These are phyloP conservation scores for Circinella minor DNA, from an alignment of 371 early-diverging fungal species.

Conservation along the genomic window DNA sequence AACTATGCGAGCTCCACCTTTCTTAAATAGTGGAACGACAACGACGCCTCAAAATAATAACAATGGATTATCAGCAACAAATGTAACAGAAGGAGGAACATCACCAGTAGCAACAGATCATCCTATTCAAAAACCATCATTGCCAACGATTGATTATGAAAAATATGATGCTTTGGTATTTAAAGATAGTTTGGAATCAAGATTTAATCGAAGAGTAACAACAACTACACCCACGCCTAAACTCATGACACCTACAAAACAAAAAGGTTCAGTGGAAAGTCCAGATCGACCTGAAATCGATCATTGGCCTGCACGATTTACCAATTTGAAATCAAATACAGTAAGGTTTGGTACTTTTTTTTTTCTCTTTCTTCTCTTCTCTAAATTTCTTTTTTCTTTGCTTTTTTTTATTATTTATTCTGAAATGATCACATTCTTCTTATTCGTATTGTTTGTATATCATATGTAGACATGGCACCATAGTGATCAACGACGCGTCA, in stretches of 20 bases:
- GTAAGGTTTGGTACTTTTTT: slow-evolving; percentile 21
- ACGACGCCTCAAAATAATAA: too few species aligned
- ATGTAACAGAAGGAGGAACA: background rate
- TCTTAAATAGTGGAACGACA: background rate
- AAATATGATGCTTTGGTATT: slow-evolving; percentile 62
- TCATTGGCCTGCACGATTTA: slow-evolving; percentile 12
- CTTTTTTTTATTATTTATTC: background rate
- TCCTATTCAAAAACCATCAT: background rate
- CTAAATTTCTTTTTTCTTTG: too few species aligned
- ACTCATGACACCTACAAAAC: slow-evolving; percentile 19
- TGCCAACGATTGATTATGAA: slow-evolving; percentile 43
- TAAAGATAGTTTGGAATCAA: slow-evolving; percentile 40
- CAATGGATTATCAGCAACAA: background rate
- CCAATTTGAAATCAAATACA: slow-evolving; percentile 27
- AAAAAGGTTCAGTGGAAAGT: slow-evolving; percentile 38
- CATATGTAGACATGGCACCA: slow-evolving; percentile 51
- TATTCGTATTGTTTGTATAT: background rate
- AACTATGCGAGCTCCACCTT: slow-evolving; percentile 17
- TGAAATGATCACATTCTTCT: background rate
- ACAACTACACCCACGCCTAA: slow-evolving; percentile 22
- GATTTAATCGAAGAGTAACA: slow-evolving; percentile 33
- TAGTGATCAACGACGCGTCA: slow-evolving; percentile 33
- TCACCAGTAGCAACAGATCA: background rate
- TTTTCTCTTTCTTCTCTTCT: too few species aligned
- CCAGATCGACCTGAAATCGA: slow-evolving; percentile 32